Evolutionary conservation across 2,329 filamentous ascomycete species (phyloP).

Genomic region (Coccinonectria pachysandricola): DNA sequence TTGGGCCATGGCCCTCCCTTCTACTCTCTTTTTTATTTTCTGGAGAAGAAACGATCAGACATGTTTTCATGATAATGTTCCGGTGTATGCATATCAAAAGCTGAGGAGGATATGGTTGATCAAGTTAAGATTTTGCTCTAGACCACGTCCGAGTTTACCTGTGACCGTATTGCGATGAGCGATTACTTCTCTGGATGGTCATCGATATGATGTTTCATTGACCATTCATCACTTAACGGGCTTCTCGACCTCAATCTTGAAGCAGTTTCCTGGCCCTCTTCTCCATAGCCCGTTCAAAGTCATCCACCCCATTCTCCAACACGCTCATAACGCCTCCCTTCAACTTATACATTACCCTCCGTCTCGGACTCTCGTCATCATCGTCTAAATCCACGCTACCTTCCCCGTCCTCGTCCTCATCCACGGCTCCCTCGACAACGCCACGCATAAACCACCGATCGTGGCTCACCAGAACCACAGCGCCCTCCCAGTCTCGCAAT

Average conservation of each 20-base stretch:
- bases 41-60: slow-evolving; percentile 15
- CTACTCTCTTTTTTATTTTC: slow-evolving; percentile 6
- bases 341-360: slow-evolving; percentile 50
- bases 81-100: slow-evolving; percentile 5
- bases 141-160: slow-evolving; percentile 2
- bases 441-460: slow-evolving; percentile 72
- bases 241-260: slow-evolving; percentile 1
- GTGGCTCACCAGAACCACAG: slow-evolving; percentile 68
- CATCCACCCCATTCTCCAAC: slow-evolving; percentile 49
- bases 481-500: slow-evolving; percentile 59
- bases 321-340: slow-evolving; percentile 44
- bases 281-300: slow-evolving; percentile 55
- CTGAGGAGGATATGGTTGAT: slow-evolving; percentile 13
- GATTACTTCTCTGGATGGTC: slow-evolving; percentile 1
- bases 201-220: too few species aligned
- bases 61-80: slow-evolving; percentile 13
- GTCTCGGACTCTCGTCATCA: slow-evolving; percentile 28
- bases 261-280: slow-evolving; percentile 42
- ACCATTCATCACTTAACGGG: too few species aligned
- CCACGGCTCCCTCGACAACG: slow-evolving; percentile 41
- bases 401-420: slow-evolving; percentile 29
- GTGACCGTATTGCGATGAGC: slow-evolving; percentile 2
- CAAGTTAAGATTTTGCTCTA: slow-evolving; percentile 8
- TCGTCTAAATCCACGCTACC: too few species aligned
- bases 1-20: slow-evolving; percentile 4